Base-by-base conservation (phyloP, 2,329 filamentous ascomycete genomes). In the Penicillium expansum region DNA sequence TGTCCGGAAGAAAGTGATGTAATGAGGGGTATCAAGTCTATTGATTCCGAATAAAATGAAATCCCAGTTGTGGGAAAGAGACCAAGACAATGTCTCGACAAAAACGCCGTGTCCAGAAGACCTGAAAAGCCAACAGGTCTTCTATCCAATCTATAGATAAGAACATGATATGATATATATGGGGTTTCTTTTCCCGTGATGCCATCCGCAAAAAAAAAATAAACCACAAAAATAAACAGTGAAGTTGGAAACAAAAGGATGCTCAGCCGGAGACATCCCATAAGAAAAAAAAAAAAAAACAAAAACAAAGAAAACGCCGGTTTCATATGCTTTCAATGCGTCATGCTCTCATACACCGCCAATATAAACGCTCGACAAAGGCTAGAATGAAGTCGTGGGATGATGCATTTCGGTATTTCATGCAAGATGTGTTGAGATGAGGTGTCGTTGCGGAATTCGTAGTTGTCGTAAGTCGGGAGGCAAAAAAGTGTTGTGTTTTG, bases 321-420 rank as follows among this genome's bases (percentile, higher is more conserved):
- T 32, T 57, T 61, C 60, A 48, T 59, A 63, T 67, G 63, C 63
- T 63, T 58, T 59, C 49, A 52, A 66, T 66, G 64, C 64, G 60
- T 67, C 63, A 39, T 67, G 61, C 62, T 64, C 59, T 67, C 63
- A 65, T 67, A 63, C 64, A 66, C 64, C 62, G 60, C 63, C 63
- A 65, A 64, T 59, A 65, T 59, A 62, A 62, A 64, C 59, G 63
- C 63, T 66, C 56, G 61, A 64, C 39, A 57, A 60, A 60, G 53
- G 55, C 48, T 64, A 58, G 47, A 52, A 58, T 56, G 55, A 50
- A 56, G 52, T 63, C 55, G 35, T 61, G 47, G 60, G 58, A 53
- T 52, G 55, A 56, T 60, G 60, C 48, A 57, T 47, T 47, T 51
- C 38, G 48, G 43, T 41, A 48, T 45, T 47, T 59, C 55, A 63